phyloP scores from a whole-genome alignment of 2,329 filamentous ascomycete species.

The Myriosclerotinia curreyana region DNA sequence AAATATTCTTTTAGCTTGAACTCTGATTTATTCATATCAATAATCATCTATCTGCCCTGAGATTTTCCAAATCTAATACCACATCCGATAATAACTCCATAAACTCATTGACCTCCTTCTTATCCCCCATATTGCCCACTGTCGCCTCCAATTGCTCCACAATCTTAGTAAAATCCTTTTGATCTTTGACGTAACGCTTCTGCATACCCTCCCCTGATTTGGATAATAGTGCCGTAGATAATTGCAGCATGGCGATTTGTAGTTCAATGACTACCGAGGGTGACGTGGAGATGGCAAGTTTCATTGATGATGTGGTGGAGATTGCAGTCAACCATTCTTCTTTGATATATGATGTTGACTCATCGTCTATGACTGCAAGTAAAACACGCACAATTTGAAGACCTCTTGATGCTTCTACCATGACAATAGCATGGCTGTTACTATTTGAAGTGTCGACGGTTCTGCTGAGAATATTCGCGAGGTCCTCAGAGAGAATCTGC shows the following conservation, averaged over 20 bases:
- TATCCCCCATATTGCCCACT: constrained; percentile 28
- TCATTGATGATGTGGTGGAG: constrained; percentile 47
- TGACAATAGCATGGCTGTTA: constrained; percentile 22
- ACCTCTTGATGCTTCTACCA: constrained; percentile 47
- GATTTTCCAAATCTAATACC: constrained; percentile 18
- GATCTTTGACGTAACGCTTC: constrained; percentile 52
- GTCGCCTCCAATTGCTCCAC: constrained; percentile 43
- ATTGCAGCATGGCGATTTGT: constrained; percentile 53
- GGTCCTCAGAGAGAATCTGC: constrained; percentile 50
- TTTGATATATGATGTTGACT: constrained; percentile 42
- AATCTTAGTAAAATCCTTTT: constrained; percentile 50
- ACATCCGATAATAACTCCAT: constrained; percentile 42
- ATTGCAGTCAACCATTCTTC: constrained; percentile 59
- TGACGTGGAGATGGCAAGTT: constrained; percentile 21
- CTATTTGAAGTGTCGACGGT: constrained; percentile 13
- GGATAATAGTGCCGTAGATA: constrained; percentile 52
- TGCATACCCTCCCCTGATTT: constrained; percentile 47
- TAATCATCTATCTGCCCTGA: constrained; percentile 13
- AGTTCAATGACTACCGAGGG: constrained; percentile 44
- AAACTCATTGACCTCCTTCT: constrained; percentile 40
- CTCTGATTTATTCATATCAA: background rate
- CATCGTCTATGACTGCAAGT: constrained; percentile 50
- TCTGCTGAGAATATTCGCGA: constrained; percentile 45
- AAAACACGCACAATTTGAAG: constrained; percentile 56
- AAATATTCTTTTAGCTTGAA: background rate